These are phyloP conservation scores for Globisporangium orthogonon DNA, from an alignment of 352 stramenopile species.

Conservation along the genomic window DNA sequence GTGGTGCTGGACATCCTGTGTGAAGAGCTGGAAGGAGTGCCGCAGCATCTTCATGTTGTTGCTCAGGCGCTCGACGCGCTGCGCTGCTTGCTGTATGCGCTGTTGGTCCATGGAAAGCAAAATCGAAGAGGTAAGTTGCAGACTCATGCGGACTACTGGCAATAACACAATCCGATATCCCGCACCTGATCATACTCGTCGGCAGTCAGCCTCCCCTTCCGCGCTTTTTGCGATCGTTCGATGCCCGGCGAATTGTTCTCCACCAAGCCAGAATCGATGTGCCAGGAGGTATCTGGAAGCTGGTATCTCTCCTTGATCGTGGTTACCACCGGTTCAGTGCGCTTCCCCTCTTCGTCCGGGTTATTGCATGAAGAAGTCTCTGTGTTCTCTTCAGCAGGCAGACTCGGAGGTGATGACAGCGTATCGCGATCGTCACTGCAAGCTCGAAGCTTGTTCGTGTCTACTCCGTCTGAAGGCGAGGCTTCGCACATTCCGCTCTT, in stretches of 20 bases:
- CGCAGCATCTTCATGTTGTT: constrained; percentile 37
- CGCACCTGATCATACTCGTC: constrained; percentile 27
- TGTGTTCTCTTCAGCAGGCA: not conserved
- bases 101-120: constrained; percentile 3
- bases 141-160: not conserved
- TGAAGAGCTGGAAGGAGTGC: constrained; percentile 55
- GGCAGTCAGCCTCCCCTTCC: constrained; percentile 20
- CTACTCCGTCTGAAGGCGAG: not conserved
- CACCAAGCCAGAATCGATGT: not conserved
- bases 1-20: constrained; percentile 37
- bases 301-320: constrained; percentile 44
- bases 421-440: not conserved
- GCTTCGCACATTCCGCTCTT: not conserved
- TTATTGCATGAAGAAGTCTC: too few relatives aligned
- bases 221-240: not conserved
- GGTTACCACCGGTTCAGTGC: constrained; percentile 2
- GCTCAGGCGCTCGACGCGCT: constrained; percentile 32
- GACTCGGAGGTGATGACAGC: not conserved
- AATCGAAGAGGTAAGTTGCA: not conserved
- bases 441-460: not conserved
- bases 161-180: not conserved
- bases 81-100: constrained; percentile 22
- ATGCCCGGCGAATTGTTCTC: too few relatives aligned
- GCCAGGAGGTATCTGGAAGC: constrained; percentile 30
- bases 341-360: not conserved